These are phyloP conservation scores for Puccinia horiana DNA, from an alignment of 1,284 basidiomycete genomes.

Conservation along the genomic window DNA sequence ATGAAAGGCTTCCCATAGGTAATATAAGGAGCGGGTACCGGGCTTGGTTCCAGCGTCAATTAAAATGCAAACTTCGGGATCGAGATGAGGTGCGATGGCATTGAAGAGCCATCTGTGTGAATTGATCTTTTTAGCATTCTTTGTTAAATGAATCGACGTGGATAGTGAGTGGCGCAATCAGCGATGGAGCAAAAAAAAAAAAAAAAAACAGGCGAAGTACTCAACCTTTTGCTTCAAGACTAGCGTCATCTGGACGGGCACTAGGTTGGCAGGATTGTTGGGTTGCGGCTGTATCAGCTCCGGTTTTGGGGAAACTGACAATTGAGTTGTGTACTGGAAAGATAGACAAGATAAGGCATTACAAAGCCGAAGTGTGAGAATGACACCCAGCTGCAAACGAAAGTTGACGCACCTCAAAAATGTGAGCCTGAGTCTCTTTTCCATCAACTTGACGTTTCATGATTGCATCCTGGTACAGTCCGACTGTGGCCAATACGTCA, in stretches of 20 bases:
- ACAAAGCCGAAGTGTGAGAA: neutral
- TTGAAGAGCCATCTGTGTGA: slow-evolving; percentile 98
- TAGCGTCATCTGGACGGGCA: slow-evolving; percentile 79
- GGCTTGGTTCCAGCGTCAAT: slow-evolving; percentile 95
- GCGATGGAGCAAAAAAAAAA: neutral
- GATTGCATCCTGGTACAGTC: slow-evolving; percentile 85
- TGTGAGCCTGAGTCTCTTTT: slow-evolving; percentile 73
- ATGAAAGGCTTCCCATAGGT: slow-evolving; percentile 83
- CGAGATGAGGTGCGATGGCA: slow-evolving; percentile 80
- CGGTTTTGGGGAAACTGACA: slow-evolving; percentile 41
- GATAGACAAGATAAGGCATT: neutral
- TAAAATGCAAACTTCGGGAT: slow-evolving; percentile 85
- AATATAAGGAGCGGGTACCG: slow-evolving; percentile 93
- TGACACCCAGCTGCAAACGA: no score
- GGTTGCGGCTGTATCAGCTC: slow-evolving; percentile 45
- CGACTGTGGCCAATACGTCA: slow-evolving; percentile 81
- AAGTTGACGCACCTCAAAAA: slow-evolving; percentile 41
- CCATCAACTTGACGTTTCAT: slow-evolving; percentile 90
- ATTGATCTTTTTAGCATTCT: slow-evolving; percentile 95
- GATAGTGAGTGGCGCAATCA: neutral
- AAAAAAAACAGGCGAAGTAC: neutral
- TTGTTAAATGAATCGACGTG: slow-evolving; percentile 54
- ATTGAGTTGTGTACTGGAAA: slow-evolving; percentile 46
- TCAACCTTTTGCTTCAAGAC: slow-evolving; percentile 48
- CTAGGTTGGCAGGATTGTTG: slow-evolving; percentile 69